These are phyloP conservation scores for Epipyxis sp. DNA, from an alignment of 108 stramenopile genomes.

Conservation along the genomic window DNA sequence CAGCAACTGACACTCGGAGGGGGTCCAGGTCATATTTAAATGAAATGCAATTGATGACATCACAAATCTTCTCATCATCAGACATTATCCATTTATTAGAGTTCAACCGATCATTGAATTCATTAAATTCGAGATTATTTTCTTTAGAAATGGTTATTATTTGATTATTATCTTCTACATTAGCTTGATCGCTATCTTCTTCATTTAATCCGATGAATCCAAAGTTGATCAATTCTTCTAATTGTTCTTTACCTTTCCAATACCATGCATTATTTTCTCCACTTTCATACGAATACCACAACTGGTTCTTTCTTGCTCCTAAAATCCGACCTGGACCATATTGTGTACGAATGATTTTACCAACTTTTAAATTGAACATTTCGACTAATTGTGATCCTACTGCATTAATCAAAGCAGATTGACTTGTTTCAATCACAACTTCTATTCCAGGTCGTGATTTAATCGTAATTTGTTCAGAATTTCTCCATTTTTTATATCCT, in stretches of 20 bases:
- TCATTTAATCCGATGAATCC: too few relatives aligned
- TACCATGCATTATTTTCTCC: slow-evolving; percentile 48
- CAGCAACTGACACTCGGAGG: not conserved
- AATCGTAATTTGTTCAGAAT: slow-evolving; percentile 8
- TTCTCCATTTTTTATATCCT: slow-evolving; percentile 18
- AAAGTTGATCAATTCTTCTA: too few relatives aligned
- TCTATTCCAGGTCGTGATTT: slow-evolving; percentile 35
- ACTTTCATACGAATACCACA: slow-evolving; percentile 47
- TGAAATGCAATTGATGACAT: not conserved
- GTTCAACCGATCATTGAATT: too few relatives aligned
- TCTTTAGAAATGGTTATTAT: not conserved
- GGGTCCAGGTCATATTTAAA: not conserved
- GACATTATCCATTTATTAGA: not conserved
- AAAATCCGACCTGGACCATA: slow-evolving; percentile 44
- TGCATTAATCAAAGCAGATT: slow-evolving; percentile 34
- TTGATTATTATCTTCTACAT: not conserved
- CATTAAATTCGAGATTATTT: not conserved
- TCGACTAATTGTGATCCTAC: slow-evolving; percentile 30
- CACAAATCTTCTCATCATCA: not conserved
- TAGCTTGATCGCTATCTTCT: too few relatives aligned
- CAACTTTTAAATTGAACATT: slow-evolving; percentile 38
- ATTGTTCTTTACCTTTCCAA: slow-evolving; percentile 47
- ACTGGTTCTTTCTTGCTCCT: slow-evolving; percentile 32
- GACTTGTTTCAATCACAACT: slow-evolving; percentile 32
- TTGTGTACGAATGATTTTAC: slow-evolving; percentile 40